Base-by-base conservation (phyloP, 441 rosid species). In the Croton setiger region DNA sequence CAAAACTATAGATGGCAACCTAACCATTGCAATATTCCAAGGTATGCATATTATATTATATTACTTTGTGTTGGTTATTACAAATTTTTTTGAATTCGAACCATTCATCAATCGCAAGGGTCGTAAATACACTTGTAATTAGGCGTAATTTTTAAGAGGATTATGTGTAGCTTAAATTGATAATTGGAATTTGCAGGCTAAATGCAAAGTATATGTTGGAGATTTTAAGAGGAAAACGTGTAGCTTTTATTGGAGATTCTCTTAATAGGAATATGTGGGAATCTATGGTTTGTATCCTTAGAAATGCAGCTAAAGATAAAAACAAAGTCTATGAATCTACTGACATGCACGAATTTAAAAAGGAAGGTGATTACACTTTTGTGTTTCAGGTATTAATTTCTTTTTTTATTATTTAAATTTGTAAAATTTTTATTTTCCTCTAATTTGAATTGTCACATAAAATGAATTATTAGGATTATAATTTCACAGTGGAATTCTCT, bases 211-310 rank as follows among this genome's bases (percentile, higher is more conserved):
- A 74, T 4, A 78, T 87, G 87, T 57, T 87, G 76, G 86, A 81
- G 66, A 61, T 87, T 75, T 63, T 89, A 61, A 84, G 80, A 78
- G 91, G 87, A 67, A 89, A 85, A 76, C 78, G 89, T 15, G 67
- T 89, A 7, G 89, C 79, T 39, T 87, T 84, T 71, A 81, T 87
- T 0, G 96, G 93, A 0, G 93, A 89, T 81, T 89, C 96, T 10
- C 68, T 87, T 4, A 88, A 84, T 14, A 73, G 93, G 49, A 87
- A 89, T 71, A 87, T 89, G 91, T 89, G 91, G 91, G 93, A 89
- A 63, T 87, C 96, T 68, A 69, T 87, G 44, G 84, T 87, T 65
- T 89, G 96, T 57, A 72, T 85, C 36, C 85, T 87, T 43, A 71
- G 71, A 74, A 80, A 81, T 51, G 72, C 87, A 6, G 82, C 78